phyloP scores from a whole-genome alignment of 2,329 filamentous ascomycete species.

The Cladophialophora bantiana region DNA sequence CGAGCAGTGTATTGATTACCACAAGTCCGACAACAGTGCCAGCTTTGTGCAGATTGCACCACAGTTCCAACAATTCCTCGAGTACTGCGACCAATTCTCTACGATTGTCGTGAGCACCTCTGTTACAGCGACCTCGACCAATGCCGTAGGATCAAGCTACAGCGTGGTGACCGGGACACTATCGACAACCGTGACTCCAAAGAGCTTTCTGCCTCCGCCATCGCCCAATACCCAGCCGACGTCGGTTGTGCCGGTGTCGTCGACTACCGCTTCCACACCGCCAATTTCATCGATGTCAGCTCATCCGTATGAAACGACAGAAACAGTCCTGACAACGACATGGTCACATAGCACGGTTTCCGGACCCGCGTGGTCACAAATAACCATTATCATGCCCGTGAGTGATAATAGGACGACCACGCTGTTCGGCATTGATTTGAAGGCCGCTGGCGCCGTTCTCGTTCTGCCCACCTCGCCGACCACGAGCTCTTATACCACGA shows the following conservation, averaged over 20 bases:
- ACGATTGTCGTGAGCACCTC: constrained; percentile 30
- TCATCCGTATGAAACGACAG: constrained; percentile 21
- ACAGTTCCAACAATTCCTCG: constrained; percentile 55
- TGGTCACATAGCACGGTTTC: constrained; percentile 24
- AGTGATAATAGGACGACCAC: constrained; percentile 33
- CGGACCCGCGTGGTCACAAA: constrained; percentile 13
- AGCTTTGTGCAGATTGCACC: constrained; percentile 48
- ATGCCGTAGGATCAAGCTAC: constrained; percentile 17
- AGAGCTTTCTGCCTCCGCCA: constrained; percentile 9
- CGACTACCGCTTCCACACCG: constrained; percentile 1
- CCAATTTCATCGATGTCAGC: constrained; percentile 5
- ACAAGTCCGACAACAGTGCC: constrained; percentile 37
- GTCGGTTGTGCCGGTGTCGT: constrained; percentile 5
- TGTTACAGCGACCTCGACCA: constrained; percentile 23
- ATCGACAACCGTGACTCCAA: constrained; percentile 30
- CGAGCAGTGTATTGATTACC: constrained; percentile 49
- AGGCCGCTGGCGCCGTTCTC: constrained; percentile 26
- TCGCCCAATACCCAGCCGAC: constrained; percentile 5
- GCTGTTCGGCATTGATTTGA: constrained; percentile 31
- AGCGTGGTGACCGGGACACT: constrained; percentile 15
- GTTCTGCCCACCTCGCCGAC: constrained; percentile 28
- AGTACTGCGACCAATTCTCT: constrained; percentile 52
- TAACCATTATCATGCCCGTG: constrained; percentile 32
- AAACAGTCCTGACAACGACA: constrained; percentile 20
- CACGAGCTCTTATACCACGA: constrained; percentile 24